Conservation (phyloP, 257 asterid species). For the Catharanthus roseus region DNA sequence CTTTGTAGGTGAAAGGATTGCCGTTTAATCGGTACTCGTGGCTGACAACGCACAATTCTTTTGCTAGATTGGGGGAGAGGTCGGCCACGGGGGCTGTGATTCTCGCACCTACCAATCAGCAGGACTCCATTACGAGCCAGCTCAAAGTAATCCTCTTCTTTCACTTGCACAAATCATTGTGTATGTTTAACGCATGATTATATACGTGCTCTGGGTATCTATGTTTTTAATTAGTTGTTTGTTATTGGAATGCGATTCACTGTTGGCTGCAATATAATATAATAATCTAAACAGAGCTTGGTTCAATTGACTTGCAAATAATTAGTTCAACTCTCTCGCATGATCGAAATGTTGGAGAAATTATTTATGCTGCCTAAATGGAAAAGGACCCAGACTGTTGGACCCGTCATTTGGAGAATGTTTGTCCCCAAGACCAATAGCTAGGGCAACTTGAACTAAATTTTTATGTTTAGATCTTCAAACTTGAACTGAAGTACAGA, state of each 20-base stretch:
- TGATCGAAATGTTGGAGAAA: not conserved
- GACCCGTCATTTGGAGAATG: not conserved
- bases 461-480: not conserved
- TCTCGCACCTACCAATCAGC: conserved; percentile 72
- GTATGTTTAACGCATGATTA: not conserved
- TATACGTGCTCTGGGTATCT: not conserved
- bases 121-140: conserved; percentile 81
- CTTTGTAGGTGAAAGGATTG: conserved; percentile 59
- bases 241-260: conserved; percentile 13
- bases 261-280: not conserved
- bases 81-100: conserved; percentile 66
- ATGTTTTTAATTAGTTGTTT: not conserved
- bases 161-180: not conserved
- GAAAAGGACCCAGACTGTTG: not conserved
- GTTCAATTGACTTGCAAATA: not conserved
- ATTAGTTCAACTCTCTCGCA: not conserved
- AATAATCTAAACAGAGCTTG: not conserved
- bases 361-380: not conserved
- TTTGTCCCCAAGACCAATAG: not conserved
- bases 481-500: not conserved
- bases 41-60: conserved; percentile 84
- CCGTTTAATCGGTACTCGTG: conserved; percentile 87
- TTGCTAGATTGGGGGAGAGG: conserved; percentile 58
- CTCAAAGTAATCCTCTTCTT: conserved; percentile 46
- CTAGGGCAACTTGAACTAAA: not conserved